Base-by-base conservation (phyloP, 345 rosid species). In the Bruguiera sexangula region DNA sequence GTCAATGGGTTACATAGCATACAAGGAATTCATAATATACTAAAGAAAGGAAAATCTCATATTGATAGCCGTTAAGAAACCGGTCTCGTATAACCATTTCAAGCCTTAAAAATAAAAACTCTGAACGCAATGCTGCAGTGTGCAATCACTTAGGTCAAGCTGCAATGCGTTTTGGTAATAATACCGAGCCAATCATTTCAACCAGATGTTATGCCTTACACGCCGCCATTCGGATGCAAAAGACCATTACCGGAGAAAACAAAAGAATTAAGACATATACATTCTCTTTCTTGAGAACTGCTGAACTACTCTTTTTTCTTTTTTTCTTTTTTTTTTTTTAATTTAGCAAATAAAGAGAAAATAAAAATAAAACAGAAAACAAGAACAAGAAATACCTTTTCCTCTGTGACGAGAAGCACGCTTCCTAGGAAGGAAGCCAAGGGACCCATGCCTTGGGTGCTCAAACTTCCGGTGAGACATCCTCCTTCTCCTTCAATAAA, bases 391-490 rank as follows among this genome's bases (percentile, higher is more conserved):
- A 15, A 60, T 19, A 88, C 93, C 97, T 73, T 87, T 89, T 75
- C 97, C 97, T 69, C 97, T 85, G 82, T 91, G 96, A 54, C 97
- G 91, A 74, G 88, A 52, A 46, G 96, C 93, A 43, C 97, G 65
- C 86, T 91, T 91, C 85, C 96, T 87, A 0, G 97, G 97, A 66
- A 91, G 91, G 73, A 91, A 91, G 73, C 97, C 97, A 50, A 91
- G 88, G 76, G 96, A 91, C 21, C 97, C 97, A 26, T 91, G 97
- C 72, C 97, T 87, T 21, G 97, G 97, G 80, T 91, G 97, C 85
- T 91, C 97, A 82, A 91, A 91, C 87, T 91, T 91, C 81, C 96
- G 76, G 86, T 91, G 97, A 77, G 97, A 91, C 97, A 91, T 91
- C 67, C 72, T 80, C 69, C 78, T 60, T 66, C 75, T 65, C 62